A percentile compares a stretch with the other conserved stretches of the same genome.
Conservation (phyloP, 2,329 filamentous ascomycete genomes). For the Colletotrichum horii region DNA sequence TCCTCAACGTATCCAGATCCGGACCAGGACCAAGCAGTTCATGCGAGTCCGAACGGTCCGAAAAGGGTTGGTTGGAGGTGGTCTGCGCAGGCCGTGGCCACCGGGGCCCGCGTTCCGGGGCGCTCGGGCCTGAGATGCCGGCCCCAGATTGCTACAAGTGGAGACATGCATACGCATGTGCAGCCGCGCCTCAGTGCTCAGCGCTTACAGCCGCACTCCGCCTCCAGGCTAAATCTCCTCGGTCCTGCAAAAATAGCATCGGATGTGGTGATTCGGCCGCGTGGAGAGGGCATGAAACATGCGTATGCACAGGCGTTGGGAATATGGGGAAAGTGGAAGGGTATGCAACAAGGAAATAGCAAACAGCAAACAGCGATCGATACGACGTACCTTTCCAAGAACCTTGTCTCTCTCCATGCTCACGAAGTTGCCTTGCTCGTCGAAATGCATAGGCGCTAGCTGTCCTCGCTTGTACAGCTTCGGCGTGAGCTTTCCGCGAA, state of each 20-base stretch:
- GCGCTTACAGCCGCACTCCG: slow-evolving; percentile 26
- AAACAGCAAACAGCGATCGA: slow-evolving; percentile 21
- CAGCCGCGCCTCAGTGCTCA: slow-evolving; percentile 42
- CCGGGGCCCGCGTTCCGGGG: neutral
- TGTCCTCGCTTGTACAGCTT: slow-evolving; percentile 87
- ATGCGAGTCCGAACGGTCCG: slow-evolving; percentile 16
- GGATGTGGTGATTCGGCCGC: neutral
- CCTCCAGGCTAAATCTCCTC: neutral
- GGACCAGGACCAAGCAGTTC: neutral
- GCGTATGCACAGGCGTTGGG: slow-evolving; percentile 1
- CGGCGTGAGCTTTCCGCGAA: slow-evolving; percentile 87
- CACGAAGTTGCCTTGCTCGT: slow-evolving; percentile 82
- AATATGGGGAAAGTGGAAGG: neutral
- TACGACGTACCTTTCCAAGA: slow-evolving; percentile 73
- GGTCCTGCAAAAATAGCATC: slow-evolving; percentile 18
- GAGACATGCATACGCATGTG: slow-evolving; percentile 1
- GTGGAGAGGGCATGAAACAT: neutral
- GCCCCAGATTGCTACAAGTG: neutral
- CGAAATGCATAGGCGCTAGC: slow-evolving; percentile 79
- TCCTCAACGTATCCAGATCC: neutral
- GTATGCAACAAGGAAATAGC: slow-evolving; percentile 14
- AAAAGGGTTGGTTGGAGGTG: neutral
- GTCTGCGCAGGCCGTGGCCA: neutral
- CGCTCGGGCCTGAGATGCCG: neutral
- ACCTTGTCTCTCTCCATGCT: slow-evolving; percentile 87